phyloP scores from a whole-genome alignment of 257 asterid species.

The Forsythia viridissima region DNA sequence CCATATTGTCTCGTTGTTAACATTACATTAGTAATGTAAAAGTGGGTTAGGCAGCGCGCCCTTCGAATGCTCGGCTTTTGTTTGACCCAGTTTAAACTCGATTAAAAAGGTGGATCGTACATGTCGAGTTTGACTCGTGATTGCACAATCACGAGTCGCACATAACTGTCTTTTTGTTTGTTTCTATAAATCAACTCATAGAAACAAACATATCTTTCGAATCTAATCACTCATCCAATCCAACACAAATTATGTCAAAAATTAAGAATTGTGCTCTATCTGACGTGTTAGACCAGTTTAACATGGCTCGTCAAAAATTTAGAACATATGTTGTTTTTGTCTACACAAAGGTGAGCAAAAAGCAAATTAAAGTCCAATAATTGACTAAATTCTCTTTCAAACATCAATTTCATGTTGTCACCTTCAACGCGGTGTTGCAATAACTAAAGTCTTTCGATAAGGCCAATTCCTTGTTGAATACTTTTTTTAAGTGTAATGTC shows the following conservation, averaged over 20 bases:
- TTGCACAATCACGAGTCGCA: too few species aligned
- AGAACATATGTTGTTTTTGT: too few species aligned
- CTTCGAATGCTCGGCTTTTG: too few species aligned
- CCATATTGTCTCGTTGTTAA: neutral
- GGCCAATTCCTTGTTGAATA: neutral
- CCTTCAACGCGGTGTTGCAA: neutral
- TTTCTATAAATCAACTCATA: neutral
- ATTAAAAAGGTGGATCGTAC: neutral
- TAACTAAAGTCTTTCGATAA: neutral
- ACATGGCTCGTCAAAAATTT: neutral
- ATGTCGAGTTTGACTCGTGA: neutral
- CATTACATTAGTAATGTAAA: too few species aligned
- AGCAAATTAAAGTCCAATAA: neutral
- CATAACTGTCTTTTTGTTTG: too few species aligned
- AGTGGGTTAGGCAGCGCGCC: neutral
- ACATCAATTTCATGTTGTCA: neutral
- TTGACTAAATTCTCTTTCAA: neutral
- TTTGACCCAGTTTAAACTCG: too few species aligned
- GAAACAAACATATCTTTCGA: neutral
- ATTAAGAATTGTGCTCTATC: neutral
- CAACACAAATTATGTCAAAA: neutral
- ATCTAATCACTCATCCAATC: neutral
- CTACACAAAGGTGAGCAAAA: neutral
- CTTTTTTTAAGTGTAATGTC: neutral
- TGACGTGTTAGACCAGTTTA: neutral